These are phyloP conservation scores for Lentinula guzmanii DNA, from an alignment of 768 basidiomycete genomes.

Conservation along the genomic window DNA sequence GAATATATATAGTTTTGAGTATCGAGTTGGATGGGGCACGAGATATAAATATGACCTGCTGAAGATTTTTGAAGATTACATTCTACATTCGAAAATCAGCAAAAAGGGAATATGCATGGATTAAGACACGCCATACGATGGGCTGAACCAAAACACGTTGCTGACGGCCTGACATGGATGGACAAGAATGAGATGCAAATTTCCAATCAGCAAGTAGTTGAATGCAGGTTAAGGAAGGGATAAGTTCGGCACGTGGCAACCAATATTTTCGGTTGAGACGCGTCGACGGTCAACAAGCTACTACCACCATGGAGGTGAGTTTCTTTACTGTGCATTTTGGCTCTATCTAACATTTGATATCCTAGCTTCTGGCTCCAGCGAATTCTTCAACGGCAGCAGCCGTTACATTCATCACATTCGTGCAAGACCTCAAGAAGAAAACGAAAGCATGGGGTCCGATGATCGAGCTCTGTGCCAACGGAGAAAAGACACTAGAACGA, in stretches of 20 bases:
- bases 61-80: slow-evolving; percentile 97
- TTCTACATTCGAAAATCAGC: slow-evolving; percentile 45
- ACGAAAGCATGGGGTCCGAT: slow-evolving; percentile 95
- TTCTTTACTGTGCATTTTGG: neutral
- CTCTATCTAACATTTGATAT: neutral
- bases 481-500: slow-evolving; percentile 95
- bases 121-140: slow-evolving; percentile 63
- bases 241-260: slow-evolving; percentile 2
- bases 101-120: neutral
- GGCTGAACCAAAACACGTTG: slow-evolving; percentile 99
- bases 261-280: slow-evolving; percentile 18
- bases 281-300: slow-evolving; percentile 16
- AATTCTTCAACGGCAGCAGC: slow-evolving; percentile 96
- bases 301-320: slow-evolving; percentile 37
- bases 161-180: slow-evolving; percentile 84
- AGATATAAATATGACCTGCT: slow-evolving; percentile 46
- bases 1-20: slow-evolving; percentile 8
- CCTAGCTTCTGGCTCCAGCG: slow-evolving; percentile 62
- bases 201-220: neutral
- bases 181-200: slow-evolving; percentile 4
- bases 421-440: slow-evolving; percentile 97
- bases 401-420: slow-evolving; percentile 98
- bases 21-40: slow-evolving; percentile 9
- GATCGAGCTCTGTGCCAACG: slow-evolving; percentile 90
- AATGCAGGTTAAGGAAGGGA: neutral